Evolutionary conservation across 139 green algal genomes (phyloP), one percentile per base, ranked within the genome.

Genomic region (Astrephomene gubernaculifera): DNA sequence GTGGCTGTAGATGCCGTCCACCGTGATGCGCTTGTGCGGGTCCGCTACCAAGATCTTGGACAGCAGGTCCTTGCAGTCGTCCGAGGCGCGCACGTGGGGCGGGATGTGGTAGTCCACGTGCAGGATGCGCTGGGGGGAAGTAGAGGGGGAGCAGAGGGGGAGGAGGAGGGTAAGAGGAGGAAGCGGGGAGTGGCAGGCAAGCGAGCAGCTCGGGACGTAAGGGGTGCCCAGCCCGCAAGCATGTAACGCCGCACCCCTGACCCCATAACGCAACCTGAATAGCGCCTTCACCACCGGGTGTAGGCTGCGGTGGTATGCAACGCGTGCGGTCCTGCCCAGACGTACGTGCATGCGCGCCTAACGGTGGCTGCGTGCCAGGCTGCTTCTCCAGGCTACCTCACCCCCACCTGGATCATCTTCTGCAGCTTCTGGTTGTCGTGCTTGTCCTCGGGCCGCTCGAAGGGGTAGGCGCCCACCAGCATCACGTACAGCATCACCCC

Each of bases 401-500:
- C 61, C 29, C 81, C 0, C 35, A 90, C 92, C 92, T 96, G 93
- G 61, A 95, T 96, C 91, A 95, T 95, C 71, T 96, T 96, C 85
- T 95, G 95, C 86, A 97, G 93, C 83, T 96, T 96, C 72, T 94
- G 89, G 43, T 90, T 91, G 87, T 97, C 94, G 70, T 93, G 88
- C 71, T 96, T 95, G 90, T 98, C 96, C 83, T 98, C 95, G 6
- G 96, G 94, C 71, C 95, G 91, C 93, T 99, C 97, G 88, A 99
- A 99, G 12, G 98, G 98, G 85, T 99, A 99, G 2, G 94, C 93
- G 22, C 96, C 96, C 44, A 96, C 95, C 83, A 96, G 88, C 98
- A 99, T 99, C 27, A 99, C 97, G 87, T 98, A 99, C 81, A 99
- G 92, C 91, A 98, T 99, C 27, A 99, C 98, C 2, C 98, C 98